Conservation (phyloP, 2,329 filamentous ascomycete genomes). For the Helotiales sp. region DNA sequence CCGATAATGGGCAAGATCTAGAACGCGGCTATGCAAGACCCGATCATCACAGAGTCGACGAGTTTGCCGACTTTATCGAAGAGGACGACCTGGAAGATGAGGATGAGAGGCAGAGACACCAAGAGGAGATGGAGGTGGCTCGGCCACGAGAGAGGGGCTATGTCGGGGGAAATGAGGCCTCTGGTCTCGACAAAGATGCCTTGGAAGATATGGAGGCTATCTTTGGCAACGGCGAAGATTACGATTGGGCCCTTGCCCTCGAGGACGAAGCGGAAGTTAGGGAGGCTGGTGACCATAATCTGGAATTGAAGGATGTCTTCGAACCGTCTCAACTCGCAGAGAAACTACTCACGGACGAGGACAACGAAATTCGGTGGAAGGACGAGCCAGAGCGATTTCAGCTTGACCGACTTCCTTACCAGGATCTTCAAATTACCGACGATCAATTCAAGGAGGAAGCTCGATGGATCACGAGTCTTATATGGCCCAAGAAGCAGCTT, state of each 20-base stretch:
- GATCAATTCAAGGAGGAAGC: conserved; percentile 91
- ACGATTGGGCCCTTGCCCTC: conserved; percentile 88
- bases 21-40: conserved; percentile 38
- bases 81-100: conserved; percentile 91
- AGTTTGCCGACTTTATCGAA: conserved; percentile 95
- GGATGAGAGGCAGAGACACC: conserved; percentile 70
- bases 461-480: conserved; percentile 84
- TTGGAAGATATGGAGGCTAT: conserved; percentile 95
- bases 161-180: conserved; percentile 72
- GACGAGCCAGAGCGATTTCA: conserved; percentile 96
- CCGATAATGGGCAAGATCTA: conserved; percentile 53
- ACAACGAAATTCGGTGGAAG: conserved; percentile 83
- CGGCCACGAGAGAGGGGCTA: conserved; percentile 72
- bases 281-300: conserved; percentile 74
- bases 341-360: conserved; percentile 91
- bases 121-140: conserved; percentile 87
- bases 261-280: conserved; percentile 84
- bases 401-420: conserved; percentile 85
- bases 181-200: conserved; percentile 86
- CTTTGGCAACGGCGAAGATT: conserved; percentile 94
- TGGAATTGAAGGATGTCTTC: conserved; percentile 97
- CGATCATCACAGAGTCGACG: conserved; percentile 65
- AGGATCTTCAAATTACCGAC: conserved; percentile 73
- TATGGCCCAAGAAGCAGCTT: conserved; percentile 80
- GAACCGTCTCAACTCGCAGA: conserved; percentile 94